Conservation (phyloP, 2,329 filamentous ascomycete genomes). For the Akanthomyces uredinophilus region DNA sequence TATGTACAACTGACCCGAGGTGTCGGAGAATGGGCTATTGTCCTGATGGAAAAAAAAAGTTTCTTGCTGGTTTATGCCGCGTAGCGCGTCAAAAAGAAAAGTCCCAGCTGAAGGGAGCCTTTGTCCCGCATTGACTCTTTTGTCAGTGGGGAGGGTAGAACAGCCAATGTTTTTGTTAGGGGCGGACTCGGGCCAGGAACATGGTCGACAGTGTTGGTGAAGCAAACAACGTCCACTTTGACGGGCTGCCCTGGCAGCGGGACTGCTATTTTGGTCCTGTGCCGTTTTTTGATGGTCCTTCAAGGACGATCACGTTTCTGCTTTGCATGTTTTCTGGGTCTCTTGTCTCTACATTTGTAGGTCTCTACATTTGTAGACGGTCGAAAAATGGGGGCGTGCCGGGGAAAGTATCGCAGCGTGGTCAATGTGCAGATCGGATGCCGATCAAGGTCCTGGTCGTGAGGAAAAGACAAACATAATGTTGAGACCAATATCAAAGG, state of each 20-base stretch:
- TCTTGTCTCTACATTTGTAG: too few species aligned
- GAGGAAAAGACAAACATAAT: not conserved
- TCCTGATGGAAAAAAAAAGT: not conserved
- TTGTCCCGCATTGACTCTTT: slow-evolving; percentile 7
- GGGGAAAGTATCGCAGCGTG: not conserved
- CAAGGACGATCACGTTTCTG: not conserved
- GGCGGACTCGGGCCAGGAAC: not conserved
- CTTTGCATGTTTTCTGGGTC: not conserved
- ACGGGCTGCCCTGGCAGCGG: not conserved
- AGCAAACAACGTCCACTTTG: not conserved
- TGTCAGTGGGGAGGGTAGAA: not conserved
- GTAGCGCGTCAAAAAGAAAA: not conserved
- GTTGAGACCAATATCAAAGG: not conserved
- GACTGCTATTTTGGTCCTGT: not conserved
- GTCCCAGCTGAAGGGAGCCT: not conserved
- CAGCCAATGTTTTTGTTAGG: not conserved
- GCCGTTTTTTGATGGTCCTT: not conserved
- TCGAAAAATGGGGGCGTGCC: not conserved
- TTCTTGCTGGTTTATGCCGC: not conserved
- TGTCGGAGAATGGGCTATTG: not conserved
- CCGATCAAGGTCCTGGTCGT: not conserved
- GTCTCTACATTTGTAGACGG: too few species aligned
- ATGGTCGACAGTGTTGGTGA: not conserved
- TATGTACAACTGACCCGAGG: not conserved
- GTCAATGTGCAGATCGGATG: too few species aligned